These are phyloP conservation scores for Eimeria maxima DNA, from an alignment of 169 alveolate species.

Conservation along the genomic window DNA sequence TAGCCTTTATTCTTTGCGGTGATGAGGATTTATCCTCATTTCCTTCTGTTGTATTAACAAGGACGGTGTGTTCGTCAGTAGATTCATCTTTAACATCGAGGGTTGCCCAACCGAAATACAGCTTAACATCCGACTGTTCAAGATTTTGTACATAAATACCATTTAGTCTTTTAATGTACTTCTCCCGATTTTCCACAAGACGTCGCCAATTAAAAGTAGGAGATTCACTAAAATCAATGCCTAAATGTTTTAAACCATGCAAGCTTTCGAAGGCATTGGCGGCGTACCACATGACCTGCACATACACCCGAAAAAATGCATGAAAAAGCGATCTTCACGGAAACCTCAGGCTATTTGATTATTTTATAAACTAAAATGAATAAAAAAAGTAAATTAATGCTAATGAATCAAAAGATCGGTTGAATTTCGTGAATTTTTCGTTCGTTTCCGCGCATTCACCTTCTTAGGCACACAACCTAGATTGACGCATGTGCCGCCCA, in stretches of 20 bases:
- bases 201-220: constrained; percentile 83
- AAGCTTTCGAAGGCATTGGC: constrained; percentile 90
- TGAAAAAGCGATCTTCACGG: neutral
- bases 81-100: constrained; percentile 54
- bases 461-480: constrained; percentile 98
- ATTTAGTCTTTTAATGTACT: constrained; percentile 90
- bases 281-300: constrained; percentile 92
- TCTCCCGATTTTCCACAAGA: constrained; percentile 89
- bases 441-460: constrained; percentile 85
- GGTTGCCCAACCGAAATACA: constrained; percentile 86
- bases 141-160: constrained; percentile 89
- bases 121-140: constrained; percentile 82
- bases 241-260: constrained; percentile 88
- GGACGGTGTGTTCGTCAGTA: neutral
- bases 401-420: constrained; percentile 85
- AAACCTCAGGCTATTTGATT: neutral
- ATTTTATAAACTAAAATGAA: neutral
- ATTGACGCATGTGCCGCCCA: constrained; percentile 98
- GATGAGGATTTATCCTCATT: neutral
- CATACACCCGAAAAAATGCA: constrained; percentile 28
- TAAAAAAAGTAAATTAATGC: constrained; percentile 14
- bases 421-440: constrained; percentile 73
- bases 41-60: neutral
- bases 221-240: constrained; percentile 82
- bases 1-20: constrained; percentile 85